Evolutionary conservation across 306 rosid species (phyloP).

Genomic region (Spatholobus suberectus): DNA sequence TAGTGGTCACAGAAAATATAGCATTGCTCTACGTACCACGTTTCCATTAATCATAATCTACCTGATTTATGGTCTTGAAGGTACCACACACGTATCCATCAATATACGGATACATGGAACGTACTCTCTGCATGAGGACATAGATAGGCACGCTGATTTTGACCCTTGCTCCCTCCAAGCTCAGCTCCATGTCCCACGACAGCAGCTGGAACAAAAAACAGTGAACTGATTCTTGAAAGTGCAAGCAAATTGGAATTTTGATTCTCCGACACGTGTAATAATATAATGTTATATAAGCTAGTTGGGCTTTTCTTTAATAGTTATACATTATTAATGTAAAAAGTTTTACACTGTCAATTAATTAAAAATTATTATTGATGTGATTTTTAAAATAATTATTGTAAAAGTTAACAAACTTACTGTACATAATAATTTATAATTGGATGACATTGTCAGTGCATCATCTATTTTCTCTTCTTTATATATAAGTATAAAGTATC

Average conservation of each 20-base stretch:
- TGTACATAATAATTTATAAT: too few relatives aligned
- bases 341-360: too few relatives aligned
- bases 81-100: not conserved
- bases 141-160: slow-evolving; percentile 4
- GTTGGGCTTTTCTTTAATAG: not conserved
- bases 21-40: not conserved
- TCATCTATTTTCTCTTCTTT: too few relatives aligned
- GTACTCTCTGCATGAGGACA: not conserved
- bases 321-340: too few relatives aligned
- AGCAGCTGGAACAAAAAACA: not conserved
- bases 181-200: not conserved
- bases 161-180: not conserved
- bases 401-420: too few relatives aligned
- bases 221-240: not conserved
- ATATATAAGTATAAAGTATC: not conserved
- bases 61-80: not conserved
- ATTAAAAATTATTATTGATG: too few relatives aligned
- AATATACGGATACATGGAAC: not conserved
- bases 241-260: not conserved
- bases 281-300: not conserved
- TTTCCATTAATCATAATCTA: not conserved
- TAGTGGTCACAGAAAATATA: not conserved
- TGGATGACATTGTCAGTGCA: too few relatives aligned
- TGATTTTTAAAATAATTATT: too few relatives aligned
- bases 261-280: not conserved